Conservation (phyloP, 2,329 filamentous ascomycete species). For the Chaetomium sp. region DNA sequence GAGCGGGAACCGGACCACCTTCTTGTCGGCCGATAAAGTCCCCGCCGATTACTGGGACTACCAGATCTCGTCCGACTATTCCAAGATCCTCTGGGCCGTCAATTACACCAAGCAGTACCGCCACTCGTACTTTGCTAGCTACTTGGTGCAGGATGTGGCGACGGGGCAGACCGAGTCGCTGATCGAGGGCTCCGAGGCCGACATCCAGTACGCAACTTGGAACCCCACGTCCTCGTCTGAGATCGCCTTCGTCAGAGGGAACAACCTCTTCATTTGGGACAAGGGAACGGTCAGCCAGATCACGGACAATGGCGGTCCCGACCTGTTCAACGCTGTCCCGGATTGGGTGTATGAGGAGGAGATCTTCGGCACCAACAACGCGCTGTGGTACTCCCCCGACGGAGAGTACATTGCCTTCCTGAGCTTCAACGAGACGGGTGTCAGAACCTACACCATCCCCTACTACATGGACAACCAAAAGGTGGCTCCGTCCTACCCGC, state of each 20-base stretch:
- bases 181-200: constrained; percentile 60
- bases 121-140: constrained; percentile 68
- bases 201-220: constrained; percentile 69
- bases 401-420: constrained; percentile 57
- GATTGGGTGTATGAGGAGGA: constrained; percentile 68
- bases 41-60: constrained; percentile 59
- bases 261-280: constrained; percentile 63
- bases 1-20: constrained; percentile 57
- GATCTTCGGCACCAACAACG: constrained; percentile 53
- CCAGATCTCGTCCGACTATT: constrained; percentile 62
- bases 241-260: constrained; percentile 67
- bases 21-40: constrained; percentile 60
- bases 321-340: constrained; percentile 65
- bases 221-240: constrained; percentile 55
- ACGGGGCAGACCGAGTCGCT: constrained; percentile 58
- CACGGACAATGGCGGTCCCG: constrained; percentile 61
- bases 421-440: constrained; percentile 66
- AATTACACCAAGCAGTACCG: constrained; percentile 71
- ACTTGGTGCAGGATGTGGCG: constrained; percentile 64
- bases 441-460: constrained; percentile 65
- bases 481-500: constrained; percentile 62
- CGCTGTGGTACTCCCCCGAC: constrained; percentile 61
- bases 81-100: constrained; percentile 61
- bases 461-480: constrained; percentile 65
- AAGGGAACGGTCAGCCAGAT: constrained; percentile 58